Base-by-base conservation (phyloP, 192 early-diverging fungal species). In the Podila verticillata region DNA sequence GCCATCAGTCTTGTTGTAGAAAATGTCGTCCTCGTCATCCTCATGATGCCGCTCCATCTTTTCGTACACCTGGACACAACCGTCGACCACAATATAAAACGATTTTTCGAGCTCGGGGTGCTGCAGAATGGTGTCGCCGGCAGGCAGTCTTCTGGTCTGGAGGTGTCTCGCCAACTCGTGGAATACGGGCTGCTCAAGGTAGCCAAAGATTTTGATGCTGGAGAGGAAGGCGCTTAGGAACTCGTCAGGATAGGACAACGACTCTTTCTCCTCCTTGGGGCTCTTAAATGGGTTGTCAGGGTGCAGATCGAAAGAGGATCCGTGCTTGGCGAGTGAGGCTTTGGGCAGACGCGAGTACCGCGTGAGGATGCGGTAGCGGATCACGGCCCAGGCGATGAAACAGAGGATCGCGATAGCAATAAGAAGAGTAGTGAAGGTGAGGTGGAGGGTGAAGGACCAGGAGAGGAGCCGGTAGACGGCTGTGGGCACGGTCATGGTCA, bases 61-160 rank as follows among this genome's bases (percentile, higher is more conserved):
- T 32, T 97, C 89, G 85, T 88, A 98, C 12, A 98, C 93, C 80
- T 97, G 94, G 51, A 99, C 93, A 67, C 89, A 86, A 31, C 98
- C 98, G 61, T 99, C 98, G 22, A 98, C 94, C 4, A 99, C 98
- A 58, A 98, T 93, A 80, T 95, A 98, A 72, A 99, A 99, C 51
- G 91, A 94, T 24, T 86, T 84, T 68, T 95, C 93, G 60, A 91
- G 89, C 30, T 94, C 93, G 0, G 86, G 86, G 47, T 78, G 81
- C 44, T 84, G 79, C 72, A 93, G 90, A 75, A 95, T 87, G 34
- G 90, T 91, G 67, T 95, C 94, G 13, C 93, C 94, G 0, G 92
- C 91, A 51, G 92, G 78, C 56, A 94, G 68, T 24, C 89, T 85
- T 24, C 91, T 89, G 0, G 93, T 94, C 81, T 96, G 95, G 58